phyloP scores from a whole-genome alignment of 495 filamentous ascomycete genomes.

The Hypoxylon trugodes region DNA sequence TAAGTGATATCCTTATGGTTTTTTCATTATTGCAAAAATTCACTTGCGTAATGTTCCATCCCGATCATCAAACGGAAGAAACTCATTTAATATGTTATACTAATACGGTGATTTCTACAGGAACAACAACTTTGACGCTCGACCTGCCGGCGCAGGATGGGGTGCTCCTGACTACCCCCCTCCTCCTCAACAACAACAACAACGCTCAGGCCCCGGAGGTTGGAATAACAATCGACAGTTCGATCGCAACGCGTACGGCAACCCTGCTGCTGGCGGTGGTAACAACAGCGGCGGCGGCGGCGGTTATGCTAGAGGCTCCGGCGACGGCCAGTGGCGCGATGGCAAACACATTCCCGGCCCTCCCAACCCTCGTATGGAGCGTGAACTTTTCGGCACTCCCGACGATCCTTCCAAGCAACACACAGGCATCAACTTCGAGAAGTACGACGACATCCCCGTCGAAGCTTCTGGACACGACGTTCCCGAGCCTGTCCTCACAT shows the following conservation, averaged over 20 bases:
- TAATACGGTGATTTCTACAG: slow-evolving; percentile 40
- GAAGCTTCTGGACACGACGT: slow-evolving; percentile 95
- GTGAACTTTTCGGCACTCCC: slow-evolving; percentile 91
- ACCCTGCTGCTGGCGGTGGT: slow-evolving; percentile 67
- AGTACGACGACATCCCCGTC: slow-evolving; percentile 99
- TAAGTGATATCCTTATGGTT: slow-evolving; percentile 48
- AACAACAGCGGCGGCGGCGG: slow-evolving; percentile 59
- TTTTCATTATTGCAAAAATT: background rate
- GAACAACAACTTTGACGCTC: slow-evolving; percentile 56
- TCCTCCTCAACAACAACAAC: slow-evolving; percentile 34
- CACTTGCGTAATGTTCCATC: background rate
- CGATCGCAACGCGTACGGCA: slow-evolving; percentile 71
- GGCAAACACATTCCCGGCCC: slow-evolving; percentile 95
- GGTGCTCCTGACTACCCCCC: slow-evolving; percentile 39
- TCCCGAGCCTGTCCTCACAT: slow-evolving; percentile 87
- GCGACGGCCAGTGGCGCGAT: slow-evolving; percentile 95
- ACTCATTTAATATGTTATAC: slow-evolving; percentile 8
- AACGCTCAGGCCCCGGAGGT: slow-evolving; percentile 39
- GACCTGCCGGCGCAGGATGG: slow-evolving; percentile 46
- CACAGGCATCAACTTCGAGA: slow-evolving; percentile 99
- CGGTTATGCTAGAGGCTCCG: slow-evolving; percentile 73
- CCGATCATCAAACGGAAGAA: background rate
- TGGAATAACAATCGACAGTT: slow-evolving; percentile 48
- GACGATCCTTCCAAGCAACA: slow-evolving; percentile 95
- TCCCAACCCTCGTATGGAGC: slow-evolving; percentile 85